Base-by-base conservation (phyloP, 345 rosid genomes). In the Populus ilicifolia region DNA sequence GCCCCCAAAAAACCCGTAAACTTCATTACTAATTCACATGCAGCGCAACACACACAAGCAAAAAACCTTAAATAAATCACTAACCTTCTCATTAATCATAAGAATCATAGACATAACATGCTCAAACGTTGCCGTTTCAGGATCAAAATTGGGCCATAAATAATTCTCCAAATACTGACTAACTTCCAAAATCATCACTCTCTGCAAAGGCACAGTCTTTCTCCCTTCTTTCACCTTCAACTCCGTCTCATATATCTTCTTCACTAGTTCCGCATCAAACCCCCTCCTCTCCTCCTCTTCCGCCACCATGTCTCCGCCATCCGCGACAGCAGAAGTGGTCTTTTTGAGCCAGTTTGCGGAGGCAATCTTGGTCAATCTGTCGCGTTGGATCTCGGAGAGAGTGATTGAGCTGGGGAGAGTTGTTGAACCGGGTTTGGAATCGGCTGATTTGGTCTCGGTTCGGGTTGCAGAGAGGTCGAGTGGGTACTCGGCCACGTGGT, bases 21-120 rank as follows among this genome's bases (percentile, higher is more conserved):
- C 52, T 46, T 46, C 18, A 46, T 13, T 46, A 16, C 52, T 10
- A 43, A 43, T 46, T 4, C 52, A 2, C 30, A 71, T 17, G 46
- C 11, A 54, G 59, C 33, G 63, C 13, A 38, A 62, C 5, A 21
- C 11, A 69, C 21, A 43, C 5, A 54, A 30, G 20, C n/a, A 71
- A 21, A 25, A 33, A 36, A 2, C 21, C 23, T 5, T 21, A 16
- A 0, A 23, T n/a, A 56, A 62, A 36, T 54, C 36, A 69, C 38
- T 80, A 78, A 92, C 97, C 97, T 92, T 92, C 88, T 92, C 99
- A 76, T 95, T 95, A 64, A 96, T 85, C 98, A 96, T 96, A 72
- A 96, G 92, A 73, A 93, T 92, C 97, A 96, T 92, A 20, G 98
- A 96, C 96, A 96, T 96, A 7, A 92, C 92, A 80, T 96, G 99